These are phyloP conservation scores for Lycium ferocissimum DNA, from an alignment of 257 asterid genomes.

Conservation along the genomic window DNA sequence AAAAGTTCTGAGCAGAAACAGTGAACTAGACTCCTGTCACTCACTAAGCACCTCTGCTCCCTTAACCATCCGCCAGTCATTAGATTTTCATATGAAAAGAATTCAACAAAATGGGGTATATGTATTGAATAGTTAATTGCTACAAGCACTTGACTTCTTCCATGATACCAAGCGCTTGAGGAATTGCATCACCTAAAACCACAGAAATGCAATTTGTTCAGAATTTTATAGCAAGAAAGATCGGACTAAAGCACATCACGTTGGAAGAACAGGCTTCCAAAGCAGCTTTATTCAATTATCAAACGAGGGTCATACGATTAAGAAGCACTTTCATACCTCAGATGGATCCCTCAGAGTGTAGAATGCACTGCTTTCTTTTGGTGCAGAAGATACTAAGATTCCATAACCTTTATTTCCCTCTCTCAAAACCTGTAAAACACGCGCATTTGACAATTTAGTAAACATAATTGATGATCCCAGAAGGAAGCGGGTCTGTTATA, in stretches of 20 bases:
- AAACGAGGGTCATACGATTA: not conserved
- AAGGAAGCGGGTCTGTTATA: not conserved
- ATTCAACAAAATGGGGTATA: conserved; percentile 35
- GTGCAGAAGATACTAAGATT: conserved; percentile 81
- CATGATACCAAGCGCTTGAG: conserved; percentile 72
- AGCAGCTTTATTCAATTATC: not conserved
- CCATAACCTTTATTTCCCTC: conserved; percentile 78
- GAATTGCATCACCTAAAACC: conserved; percentile 82
- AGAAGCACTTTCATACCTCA: conserved; percentile 60
- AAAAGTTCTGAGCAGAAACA: conserved; percentile 38
- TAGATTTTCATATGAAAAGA: conserved; percentile 25
- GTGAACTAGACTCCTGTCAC: not conserved
- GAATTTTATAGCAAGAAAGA: not conserved
- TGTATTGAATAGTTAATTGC: conserved; percentile 25
- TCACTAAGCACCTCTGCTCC: conserved; percentile 65
- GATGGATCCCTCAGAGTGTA: conserved; percentile 89
- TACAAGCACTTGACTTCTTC: conserved; percentile 56
- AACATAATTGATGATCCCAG: not conserved
- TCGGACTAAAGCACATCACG: not conserved
- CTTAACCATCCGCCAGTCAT: conserved; percentile 39
- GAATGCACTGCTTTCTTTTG: conserved; percentile 87
- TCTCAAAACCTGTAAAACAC: conserved; percentile 63
- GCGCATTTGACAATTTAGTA: not conserved
- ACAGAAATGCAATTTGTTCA: not conserved
- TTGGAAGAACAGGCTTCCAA: not conserved